phyloP scores from a whole-genome alignment of 2,329 filamentous ascomycete genomes.

The Niveomyces coronatus region DNA sequence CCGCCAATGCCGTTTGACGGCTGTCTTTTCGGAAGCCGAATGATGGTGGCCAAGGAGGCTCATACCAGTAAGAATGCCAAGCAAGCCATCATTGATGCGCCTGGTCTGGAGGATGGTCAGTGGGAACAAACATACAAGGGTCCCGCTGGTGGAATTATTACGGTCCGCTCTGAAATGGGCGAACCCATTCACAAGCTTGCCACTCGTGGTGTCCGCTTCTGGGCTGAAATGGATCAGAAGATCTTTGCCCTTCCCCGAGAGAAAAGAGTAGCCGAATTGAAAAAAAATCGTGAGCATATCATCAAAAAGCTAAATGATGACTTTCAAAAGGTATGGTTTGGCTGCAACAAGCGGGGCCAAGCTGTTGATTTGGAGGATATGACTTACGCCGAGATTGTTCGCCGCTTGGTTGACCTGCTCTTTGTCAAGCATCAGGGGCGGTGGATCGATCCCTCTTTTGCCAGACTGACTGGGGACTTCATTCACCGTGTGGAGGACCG shows the following conservation, averaged over 20 bases:
- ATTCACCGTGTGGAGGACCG: constrained; percentile 95
- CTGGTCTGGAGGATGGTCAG: constrained; percentile 67
- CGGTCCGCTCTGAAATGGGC: constrained; percentile 96
- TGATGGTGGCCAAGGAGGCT: constrained; percentile 92
- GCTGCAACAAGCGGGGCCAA: constrained; percentile 68
- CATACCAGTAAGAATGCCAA: constrained; percentile 82
- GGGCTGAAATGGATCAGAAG: constrained; percentile 98
- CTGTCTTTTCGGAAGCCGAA: constrained; percentile 79
- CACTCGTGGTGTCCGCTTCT: constrained; percentile 90
- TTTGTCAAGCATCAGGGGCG: constrained; percentile 84
- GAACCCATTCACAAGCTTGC: constrained; percentile 99
- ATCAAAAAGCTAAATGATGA: constrained; percentile 94
- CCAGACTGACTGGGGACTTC: constrained; percentile 81
- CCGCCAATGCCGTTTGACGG: constrained; percentile 93
- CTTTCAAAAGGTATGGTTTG: constrained; percentile 97
- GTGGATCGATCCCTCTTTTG: constrained; percentile 84
- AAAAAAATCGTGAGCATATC: constrained; percentile 82
- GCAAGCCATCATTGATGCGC: constrained; percentile 78
- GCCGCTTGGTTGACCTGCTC: constrained; percentile 79
- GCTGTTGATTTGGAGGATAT: constrained; percentile 88
- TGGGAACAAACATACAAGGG: constrained; percentile 95
- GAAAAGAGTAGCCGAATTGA: constrained; percentile 77
- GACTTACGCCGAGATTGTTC: constrained; percentile 84
- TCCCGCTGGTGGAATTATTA: constrained; percentile 85
- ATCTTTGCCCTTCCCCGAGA: constrained; percentile 96